These are phyloP conservation scores for Rickenella mellea DNA, from an alignment of 768 basidiomycete genomes.

Conservation along the genomic window DNA sequence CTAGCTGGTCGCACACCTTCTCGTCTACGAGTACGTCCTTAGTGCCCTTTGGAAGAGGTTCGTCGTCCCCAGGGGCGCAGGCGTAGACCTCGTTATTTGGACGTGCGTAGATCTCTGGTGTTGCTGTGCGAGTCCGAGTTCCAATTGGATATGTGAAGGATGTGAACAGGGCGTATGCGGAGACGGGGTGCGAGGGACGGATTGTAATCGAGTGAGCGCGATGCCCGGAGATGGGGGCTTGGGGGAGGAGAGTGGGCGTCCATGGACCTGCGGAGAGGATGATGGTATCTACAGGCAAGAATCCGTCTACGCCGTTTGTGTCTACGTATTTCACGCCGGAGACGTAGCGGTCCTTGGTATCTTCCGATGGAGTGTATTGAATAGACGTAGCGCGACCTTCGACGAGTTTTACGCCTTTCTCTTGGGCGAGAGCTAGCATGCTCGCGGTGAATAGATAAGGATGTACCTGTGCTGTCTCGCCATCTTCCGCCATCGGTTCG, in stretches of 20 bases:
- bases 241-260: conserved; percentile 53
- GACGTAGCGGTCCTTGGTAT: conserved; percentile 17
- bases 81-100: conserved; percentile 64
- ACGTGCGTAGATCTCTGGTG: conserved; percentile 67
- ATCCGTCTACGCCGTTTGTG: conserved; percentile 15
- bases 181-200: conserved; percentile 35
- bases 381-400: conserved; percentile 30
- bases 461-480: conserved; percentile 70
- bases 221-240: conserved; percentile 49
- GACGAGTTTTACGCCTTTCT: conserved; percentile 40
- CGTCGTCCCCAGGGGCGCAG: conserved; percentile 73
- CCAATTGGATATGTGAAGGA: conserved; percentile 42
- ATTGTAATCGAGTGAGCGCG: conserved; percentile 72
- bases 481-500: conserved; percentile 42
- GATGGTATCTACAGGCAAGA: conserved; percentile 55
- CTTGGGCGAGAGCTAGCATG: conserved; percentile 57
- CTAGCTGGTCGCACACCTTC: conserved; percentile 44
- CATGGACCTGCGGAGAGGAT: conserved; percentile 83
- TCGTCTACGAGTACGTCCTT: conserved; percentile 60
- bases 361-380: conserved; percentile 20
- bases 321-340: conserved; percentile 36
- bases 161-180: conserved; percentile 79
- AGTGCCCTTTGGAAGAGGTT: conserved; percentile 56
- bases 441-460: conserved; percentile 65
- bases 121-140: conserved; percentile 19